A percentile compares a stretch with the other conserved stretches of the same genome.
phyloP scores from a whole-genome alignment of 495 filamentous ascomycete species.

The Geoglossum glabrum region DNA sequence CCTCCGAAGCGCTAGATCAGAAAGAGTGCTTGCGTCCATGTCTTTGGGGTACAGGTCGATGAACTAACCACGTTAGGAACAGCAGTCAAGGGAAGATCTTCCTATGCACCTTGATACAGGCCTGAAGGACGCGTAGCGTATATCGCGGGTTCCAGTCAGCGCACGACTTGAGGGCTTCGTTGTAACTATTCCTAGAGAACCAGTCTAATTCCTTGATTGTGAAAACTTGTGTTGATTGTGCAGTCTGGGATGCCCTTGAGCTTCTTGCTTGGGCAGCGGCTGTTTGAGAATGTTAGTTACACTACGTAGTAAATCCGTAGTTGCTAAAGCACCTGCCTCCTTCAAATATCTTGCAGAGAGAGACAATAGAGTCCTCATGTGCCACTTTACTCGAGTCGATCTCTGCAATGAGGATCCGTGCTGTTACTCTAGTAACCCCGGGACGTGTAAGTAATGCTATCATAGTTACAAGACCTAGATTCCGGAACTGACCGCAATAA shows the following conservation, averaged over 20 bases:
- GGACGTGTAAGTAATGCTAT: neutral
- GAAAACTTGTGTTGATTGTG: slow-evolving; percentile 24
- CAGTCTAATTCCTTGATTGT: slow-evolving; percentile 48
- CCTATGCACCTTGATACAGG: slow-evolving; percentile 29
- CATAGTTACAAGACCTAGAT: neutral
- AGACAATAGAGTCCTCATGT: slow-evolving; percentile 17
- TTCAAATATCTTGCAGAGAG: slow-evolving; percentile 44
- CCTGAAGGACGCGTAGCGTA: slow-evolving; percentile 33
- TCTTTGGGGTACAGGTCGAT: slow-evolving; percentile 36
- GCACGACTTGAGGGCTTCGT: slow-evolving; percentile 42
- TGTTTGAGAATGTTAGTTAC: slow-evolving; percentile 14
- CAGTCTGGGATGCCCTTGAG: slow-evolving; percentile 10
- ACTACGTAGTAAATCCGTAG: neutral
- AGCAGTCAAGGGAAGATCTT: neutral
- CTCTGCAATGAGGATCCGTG: slow-evolving; percentile 36
- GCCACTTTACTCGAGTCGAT: slow-evolving; percentile 22
- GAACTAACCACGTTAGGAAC: slow-evolving; percentile 22
- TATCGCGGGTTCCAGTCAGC: slow-evolving; percentile 29
- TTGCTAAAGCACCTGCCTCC: slow-evolving; percentile 25
- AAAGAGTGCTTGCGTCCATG: slow-evolving; percentile 16
- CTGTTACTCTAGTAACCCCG: slow-evolving; percentile 8
- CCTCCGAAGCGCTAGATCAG: slow-evolving; percentile 34
- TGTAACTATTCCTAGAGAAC: slow-evolving; percentile 65
- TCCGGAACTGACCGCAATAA: slow-evolving; percentile 32
- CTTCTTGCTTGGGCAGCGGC: slow-evolving; percentile 26